Evolutionary conservation across 768 basidiomycete species (phyloP), one percentile per base, ranked within the genome.

Genomic region (Kondoa malvinella): DNA sequence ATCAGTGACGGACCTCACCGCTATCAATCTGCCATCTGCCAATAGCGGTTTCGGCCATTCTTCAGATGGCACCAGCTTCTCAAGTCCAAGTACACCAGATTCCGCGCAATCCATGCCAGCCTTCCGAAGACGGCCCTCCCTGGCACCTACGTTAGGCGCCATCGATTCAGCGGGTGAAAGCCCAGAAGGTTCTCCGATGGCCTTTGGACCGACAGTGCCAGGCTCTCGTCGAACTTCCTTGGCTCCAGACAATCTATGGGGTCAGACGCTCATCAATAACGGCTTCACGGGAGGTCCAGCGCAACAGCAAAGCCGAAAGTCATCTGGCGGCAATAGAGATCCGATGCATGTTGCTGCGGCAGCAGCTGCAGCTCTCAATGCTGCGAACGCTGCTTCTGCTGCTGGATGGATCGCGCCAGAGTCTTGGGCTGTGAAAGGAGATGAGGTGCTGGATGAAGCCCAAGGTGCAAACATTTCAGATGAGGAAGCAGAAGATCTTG

Each of bases 381-480:
- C 61, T 3, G 61, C 61, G 12, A 27, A 63, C 61, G 61, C 61
- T 32, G 61, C 61, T 15, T 31, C 27, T 31, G 16, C 61, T 3
- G 61, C 27, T 29, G 59, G 69, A 12, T 75, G 74, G 74, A 72
- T 69, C 0, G 79, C 79, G 4, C 80, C 80, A 1, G 80, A 80
- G 70, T 78, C 78, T 27, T 80, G 80, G 80, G 80, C 79, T n/a
- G 80, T 80, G 12, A 72, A 50, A 8, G 40, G 21, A 8, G 40
- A 74, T 58, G 67, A 17, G 56, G 25, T 56, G 57, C n/a, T 66
- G 25, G 69, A 71, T 74, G 78, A 71, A 75, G 75, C n/a, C 72
- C 77, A 70, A 63, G 66, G 64, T 74, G 75, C 60, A 33, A 70
- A 64, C 50, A 69, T 66, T 15, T 72, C 70, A 16, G 77, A 76